These are phyloP conservation scores for Lanmaoa rubissima DNA, from an alignment of 768 basidiomycete species.

Conservation along the genomic window DNA sequence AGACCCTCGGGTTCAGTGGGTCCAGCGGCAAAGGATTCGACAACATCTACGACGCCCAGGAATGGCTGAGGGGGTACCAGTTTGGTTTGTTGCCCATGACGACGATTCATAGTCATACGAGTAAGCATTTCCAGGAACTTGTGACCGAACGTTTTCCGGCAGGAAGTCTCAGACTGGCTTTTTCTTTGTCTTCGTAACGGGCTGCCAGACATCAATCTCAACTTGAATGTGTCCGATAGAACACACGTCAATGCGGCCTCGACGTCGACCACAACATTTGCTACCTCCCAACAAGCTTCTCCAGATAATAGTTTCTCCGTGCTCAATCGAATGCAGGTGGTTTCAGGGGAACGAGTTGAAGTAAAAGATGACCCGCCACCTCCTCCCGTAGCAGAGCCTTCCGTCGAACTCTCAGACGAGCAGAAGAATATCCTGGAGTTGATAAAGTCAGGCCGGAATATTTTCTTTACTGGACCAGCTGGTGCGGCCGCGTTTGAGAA, in stretches of 20 bases:
- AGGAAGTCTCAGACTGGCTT: background rate
- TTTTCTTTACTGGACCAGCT: conserved; percentile 78
- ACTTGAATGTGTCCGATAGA: conserved; percentile 13
- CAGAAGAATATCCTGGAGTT: conserved; percentile 41
- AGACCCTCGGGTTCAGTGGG: conserved; percentile 33
- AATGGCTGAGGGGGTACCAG: conserved; percentile 21
- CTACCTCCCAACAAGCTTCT: background rate
- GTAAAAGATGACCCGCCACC: background rate
- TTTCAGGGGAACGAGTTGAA: background rate
- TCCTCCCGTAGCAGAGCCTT: conserved; percentile 5
- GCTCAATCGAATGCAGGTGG: background rate
- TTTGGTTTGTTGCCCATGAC: conserved; percentile 9
- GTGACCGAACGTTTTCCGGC: background rate
- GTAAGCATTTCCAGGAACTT: conserved; percentile 13
- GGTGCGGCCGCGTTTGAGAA: conserved; percentile 37
- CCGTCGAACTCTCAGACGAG: conserved; percentile 35
- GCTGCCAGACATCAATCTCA: conserved; percentile 20
- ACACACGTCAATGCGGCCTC: conserved; percentile 4
- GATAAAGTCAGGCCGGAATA: conserved; percentile 53
- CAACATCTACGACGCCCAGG: conserved; percentile 25
- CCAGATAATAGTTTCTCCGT: background rate
- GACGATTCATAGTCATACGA: conserved; percentile 8
- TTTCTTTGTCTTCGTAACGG: background rate
- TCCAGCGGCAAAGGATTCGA: conserved; percentile 34
- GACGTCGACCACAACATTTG: conserved; percentile 1